Percentiles rank a stretch among this genome's conserved stretches.
Evolutionary conservation across 2,329 filamentous ascomycete species (phyloP).

Genomic region (Zymoseptoria pseudotritici): DNA sequence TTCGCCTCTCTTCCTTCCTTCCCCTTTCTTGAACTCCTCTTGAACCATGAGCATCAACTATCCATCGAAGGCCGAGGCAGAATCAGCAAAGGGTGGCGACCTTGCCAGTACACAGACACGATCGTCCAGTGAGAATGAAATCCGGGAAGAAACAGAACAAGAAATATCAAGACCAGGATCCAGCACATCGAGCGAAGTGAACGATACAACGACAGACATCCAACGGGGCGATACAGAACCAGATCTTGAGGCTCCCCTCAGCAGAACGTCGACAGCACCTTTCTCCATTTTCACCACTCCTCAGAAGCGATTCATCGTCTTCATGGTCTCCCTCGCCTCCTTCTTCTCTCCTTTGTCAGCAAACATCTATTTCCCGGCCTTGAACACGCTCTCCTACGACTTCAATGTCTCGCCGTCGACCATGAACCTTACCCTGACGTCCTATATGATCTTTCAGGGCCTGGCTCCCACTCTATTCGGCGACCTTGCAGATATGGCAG

Average conservation of each 20-base stretch:
- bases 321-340: constrained; percentile 44
- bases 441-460: constrained; percentile 53
- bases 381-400: constrained; percentile 43
- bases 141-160: neutral
- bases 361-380: constrained; percentile 49
- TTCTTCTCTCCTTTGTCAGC: constrained; percentile 48
- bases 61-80: neutral
- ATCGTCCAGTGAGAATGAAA: neutral
- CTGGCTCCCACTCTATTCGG: constrained; percentile 28
- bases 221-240: neutral
- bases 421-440: constrained; percentile 49
- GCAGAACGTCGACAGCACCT: constrained; percentile 9
- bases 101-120: neutral
- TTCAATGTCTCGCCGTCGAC: constrained; percentile 35
- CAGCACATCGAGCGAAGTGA: neutral
- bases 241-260: constrained; percentile 16
- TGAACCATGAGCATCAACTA: neutral
- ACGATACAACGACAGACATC: neutral
- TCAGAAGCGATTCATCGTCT: constrained; percentile 42
- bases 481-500: constrained; percentile 18
- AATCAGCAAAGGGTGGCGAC: neutral
- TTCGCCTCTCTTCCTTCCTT: neutral
- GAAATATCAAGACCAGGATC: neutral
- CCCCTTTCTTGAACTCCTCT: neutral
- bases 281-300: constrained; percentile 30